A percentile compares a stretch with the other conserved stretches of the same genome.
Evolutionary conservation across 2,329 filamentous ascomycete genomes (phyloP).

Genomic region (Polytolypa hystricis): DNA sequence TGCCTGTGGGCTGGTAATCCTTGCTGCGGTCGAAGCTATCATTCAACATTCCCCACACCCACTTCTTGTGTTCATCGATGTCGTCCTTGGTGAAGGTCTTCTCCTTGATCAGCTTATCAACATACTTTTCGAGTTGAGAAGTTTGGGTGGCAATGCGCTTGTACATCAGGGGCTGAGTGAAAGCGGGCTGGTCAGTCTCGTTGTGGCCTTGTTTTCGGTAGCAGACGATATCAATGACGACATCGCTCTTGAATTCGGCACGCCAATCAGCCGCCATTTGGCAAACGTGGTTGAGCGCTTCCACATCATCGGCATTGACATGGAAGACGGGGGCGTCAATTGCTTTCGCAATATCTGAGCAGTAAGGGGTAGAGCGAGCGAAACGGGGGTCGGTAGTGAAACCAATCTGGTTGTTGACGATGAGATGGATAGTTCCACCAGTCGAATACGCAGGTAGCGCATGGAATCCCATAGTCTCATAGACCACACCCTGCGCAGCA

Average conservation of each 20-base stretch:
- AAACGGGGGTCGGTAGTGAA: conserved; percentile 98
- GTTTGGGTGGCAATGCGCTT: conserved; percentile 84
- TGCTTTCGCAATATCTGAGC: conserved; percentile 97
- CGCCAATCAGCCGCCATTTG: conserved; percentile 96
- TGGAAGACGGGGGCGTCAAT: conserved; percentile 98
- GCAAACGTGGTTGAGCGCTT: conserved; percentile 96
- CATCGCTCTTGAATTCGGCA: conserved; percentile 95
- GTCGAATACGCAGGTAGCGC: conserved; percentile 92
- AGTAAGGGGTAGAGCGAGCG: conserved; percentile 94
- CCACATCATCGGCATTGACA: conserved; percentile 96
- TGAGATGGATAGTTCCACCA: conserved; percentile 89
- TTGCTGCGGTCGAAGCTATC: conserved; percentile 96
- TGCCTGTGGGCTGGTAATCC: conserved; percentile 90
- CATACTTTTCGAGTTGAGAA: conserved; percentile 79
- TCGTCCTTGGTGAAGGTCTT: conserved; percentile 93
- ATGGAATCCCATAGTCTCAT: conserved; percentile 97
- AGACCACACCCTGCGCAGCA: conserved; percentile 91
- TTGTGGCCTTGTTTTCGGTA: conserved; percentile 99
- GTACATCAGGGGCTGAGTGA: conserved; percentile 99
- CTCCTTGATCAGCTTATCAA: conserved; percentile 79
- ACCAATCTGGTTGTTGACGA: conserved; percentile 99
- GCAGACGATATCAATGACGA: conserved; percentile 96
- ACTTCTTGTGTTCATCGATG: conserved; percentile 97
- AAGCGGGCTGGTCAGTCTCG: conserved; percentile 97
- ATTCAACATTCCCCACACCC: conserved; percentile 98